Evolutionary conservation across 352 stramenopile genomes (phyloP), one percentile per base, ranked within the genome.

Genomic region (Pythium scleroteichum): DNA sequence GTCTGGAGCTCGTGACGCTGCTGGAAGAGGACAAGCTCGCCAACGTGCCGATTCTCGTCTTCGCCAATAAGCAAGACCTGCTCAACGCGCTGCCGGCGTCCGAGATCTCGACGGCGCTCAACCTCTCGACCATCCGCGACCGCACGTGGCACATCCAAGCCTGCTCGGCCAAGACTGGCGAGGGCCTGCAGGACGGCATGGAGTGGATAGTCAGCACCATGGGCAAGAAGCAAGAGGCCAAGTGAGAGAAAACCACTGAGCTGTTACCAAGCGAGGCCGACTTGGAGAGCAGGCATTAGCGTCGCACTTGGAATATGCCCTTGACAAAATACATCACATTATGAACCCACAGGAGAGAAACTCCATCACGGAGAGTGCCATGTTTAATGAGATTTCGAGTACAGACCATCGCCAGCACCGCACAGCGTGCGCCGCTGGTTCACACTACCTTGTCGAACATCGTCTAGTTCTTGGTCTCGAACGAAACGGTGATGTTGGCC

Each of bases 11-110:
- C 32, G 79, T 88, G 65, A 92, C 93, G 73, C 74, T 98, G 33
- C 73, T 99, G 22, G 88, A 97, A 41, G 94, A 99, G 60, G 89
- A 98, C 48, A 98, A 98, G 71, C 85, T 99, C 17, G 66, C 79
- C 27, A 90, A 92, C 49, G 90, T 98, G 42, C 93, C 93, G 10
- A 85, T 98, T 39, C 85, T 99, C 20, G 87, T 98, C 38, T 98
- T 98, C 66, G 95, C 94, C 40, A 99, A 98, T 82, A 99, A 99
- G 73, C 94, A 98, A 71, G 96, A 98, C 69, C 69, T 98, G 60
- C 77, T 98, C 12, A 98, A 96, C 58, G 90, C 94, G 44, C 66
- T 97, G 61, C 82, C 90, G 4, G 76, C 90, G 26, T 82, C 86
- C 40, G 88, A 96, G 66, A 97, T 98, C 62, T 92, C 87, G n/a